Conservation (phyloP, 164 flowering plant species). For the Hamamelis virginiana region DNA sequence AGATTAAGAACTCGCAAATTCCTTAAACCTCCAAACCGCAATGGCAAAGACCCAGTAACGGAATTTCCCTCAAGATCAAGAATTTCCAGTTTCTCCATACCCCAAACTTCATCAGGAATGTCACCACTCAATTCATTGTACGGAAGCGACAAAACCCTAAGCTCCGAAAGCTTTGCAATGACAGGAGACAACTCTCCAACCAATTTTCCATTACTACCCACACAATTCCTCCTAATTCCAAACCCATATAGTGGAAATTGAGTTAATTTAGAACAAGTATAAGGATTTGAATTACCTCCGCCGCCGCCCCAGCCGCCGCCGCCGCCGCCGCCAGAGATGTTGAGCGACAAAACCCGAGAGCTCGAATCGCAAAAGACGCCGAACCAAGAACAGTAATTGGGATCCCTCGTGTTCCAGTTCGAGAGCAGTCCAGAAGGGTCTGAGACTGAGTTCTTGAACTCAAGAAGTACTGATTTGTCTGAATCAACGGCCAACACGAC, state of each 20-base stretch:
- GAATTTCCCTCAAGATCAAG: constrained; percentile 65
- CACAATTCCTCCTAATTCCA: constrained; percentile 50
- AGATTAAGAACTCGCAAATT: constrained; percentile 51
- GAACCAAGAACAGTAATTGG: constrained; percentile 49
- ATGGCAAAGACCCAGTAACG: constrained; percentile 38
- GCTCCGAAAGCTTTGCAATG: constrained; percentile 45
- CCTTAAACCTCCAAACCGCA: constrained; percentile 26
- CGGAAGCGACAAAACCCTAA: constrained; percentile 58
- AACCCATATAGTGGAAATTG: constrained; percentile 49
- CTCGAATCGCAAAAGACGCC: constrained; percentile 50
- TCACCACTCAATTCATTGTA: constrained; percentile 49
- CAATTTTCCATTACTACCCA: constrained; percentile 25
- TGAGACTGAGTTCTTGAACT: constrained; percentile 50
- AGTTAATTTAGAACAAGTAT: constrained; percentile 32
- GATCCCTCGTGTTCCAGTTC: constrained; percentile 30
- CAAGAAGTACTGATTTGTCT: constrained; percentile 46
- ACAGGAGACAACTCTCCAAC: constrained; percentile 35
- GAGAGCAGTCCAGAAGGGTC: constrained; percentile 49
- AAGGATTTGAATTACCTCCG: constrained; percentile 27
- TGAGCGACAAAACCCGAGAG: constrained; percentile 48
- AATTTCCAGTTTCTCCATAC: constrained; percentile 50
- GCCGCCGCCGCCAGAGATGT: constrained; percentile 38
- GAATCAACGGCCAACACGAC: constrained; percentile 21
- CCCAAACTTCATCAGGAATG: constrained; percentile 53
- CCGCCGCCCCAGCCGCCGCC: constrained; percentile 32